phyloP scores from a whole-genome alignment of 345 rosid genomes.

The Eucalyptus tenuipes region DNA sequence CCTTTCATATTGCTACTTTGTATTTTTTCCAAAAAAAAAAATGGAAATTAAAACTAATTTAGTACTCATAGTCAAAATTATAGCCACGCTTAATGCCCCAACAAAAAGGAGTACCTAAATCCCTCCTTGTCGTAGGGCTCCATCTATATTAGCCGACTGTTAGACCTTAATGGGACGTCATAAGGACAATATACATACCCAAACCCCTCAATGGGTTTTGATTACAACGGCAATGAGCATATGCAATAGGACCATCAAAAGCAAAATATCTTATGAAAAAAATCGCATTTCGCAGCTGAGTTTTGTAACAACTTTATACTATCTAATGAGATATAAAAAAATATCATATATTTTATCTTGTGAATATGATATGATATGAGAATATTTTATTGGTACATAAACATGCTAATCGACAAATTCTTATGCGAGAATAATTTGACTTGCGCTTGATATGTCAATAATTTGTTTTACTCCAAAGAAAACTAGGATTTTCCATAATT shows the following conservation, averaged over 20 bases:
- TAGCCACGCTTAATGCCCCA: fast-evolving
- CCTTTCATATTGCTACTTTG: background rate
- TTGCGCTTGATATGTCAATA: background rate
- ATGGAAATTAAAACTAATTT: background rate
- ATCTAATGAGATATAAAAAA: background rate
- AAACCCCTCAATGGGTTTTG: background rate
- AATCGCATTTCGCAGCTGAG: background rate
- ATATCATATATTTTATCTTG: background rate
- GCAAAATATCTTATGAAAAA: background rate
- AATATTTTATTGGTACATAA: background rate
- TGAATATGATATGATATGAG: background rate
- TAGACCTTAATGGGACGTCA: fast-evolving
- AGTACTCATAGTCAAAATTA: background rate
- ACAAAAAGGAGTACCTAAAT: background rate
- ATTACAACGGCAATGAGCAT: background rate
- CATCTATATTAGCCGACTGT: fast-evolving
- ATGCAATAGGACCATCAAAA: background rate
- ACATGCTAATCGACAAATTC: background rate
- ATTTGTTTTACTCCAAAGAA: background rate
- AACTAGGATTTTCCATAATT: background rate
- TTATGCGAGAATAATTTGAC: background rate
- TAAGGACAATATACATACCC: background rate
- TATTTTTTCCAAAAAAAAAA: too few species aligned
- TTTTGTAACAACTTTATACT: background rate
- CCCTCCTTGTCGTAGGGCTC: fast-evolving